These are phyloP conservation scores for Zhuliangozyma parablackwelliae DNA, from an alignment of 1,139 yeast genomes.

Conservation along the genomic window DNA sequence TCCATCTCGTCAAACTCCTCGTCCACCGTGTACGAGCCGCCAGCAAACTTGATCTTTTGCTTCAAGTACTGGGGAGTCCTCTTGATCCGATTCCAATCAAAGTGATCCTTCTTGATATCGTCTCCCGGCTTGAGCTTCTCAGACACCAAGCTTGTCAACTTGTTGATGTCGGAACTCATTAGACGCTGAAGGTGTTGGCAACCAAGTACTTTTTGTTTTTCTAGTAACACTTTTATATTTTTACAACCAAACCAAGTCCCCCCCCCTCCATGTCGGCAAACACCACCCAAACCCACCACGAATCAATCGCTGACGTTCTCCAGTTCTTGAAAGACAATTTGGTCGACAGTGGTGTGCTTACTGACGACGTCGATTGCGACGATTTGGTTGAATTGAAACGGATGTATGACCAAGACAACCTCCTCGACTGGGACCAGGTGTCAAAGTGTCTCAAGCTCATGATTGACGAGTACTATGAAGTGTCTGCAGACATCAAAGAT, in stretches of 20 bases:
- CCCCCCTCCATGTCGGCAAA: too few species aligned
- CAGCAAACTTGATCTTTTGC: conserved; percentile 26
- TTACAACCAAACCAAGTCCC: not conserved
- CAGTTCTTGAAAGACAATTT: not conserved
- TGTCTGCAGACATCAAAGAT: conserved; percentile 12
- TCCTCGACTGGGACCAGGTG: conserved; percentile 15
- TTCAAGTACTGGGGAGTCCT: conserved; percentile 29
- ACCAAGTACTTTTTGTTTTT: not conserved
- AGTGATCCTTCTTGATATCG: conserved; percentile 10
- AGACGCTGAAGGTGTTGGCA: not conserved
- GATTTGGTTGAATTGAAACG: not conserved
- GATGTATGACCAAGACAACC: conserved; percentile 3
- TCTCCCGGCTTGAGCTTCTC: conserved; percentile 16
- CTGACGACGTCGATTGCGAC: conserved; percentile 1
- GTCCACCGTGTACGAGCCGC: conserved; percentile 28
- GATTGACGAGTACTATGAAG: conserved; percentile 14
- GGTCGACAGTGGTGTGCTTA: too few species aligned
- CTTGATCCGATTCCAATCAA: conserved; percentile 26
- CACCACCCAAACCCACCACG: too few species aligned
- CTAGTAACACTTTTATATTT: not conserved
- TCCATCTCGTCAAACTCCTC: conserved; percentile 32
- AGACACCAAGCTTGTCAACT: conserved; percentile 10
- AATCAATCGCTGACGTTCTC: too few species aligned
- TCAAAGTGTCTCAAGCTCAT: conserved; percentile 14
- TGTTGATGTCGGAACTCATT: conserved; percentile 9